A percentile compares a stretch with the other conserved stretches of the same genome.
Evolutionary conservation across 768 basidiomycete genomes (phyloP).

Genomic region (Boletus sp.): DNA sequence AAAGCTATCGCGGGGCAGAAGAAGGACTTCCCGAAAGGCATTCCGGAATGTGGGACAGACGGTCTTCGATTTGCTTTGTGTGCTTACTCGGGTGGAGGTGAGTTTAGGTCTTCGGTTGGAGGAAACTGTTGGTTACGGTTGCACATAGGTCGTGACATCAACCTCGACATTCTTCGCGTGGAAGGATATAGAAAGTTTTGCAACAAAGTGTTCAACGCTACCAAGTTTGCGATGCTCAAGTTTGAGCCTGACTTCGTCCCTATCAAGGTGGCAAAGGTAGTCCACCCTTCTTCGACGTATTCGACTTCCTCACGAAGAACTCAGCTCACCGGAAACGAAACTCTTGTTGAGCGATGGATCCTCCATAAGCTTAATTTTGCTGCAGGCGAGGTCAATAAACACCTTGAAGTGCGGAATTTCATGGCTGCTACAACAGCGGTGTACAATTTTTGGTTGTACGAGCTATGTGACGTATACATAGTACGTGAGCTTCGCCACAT

Average conservation of each 20-base stretch:
- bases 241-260: constrained; percentile 84
- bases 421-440: constrained; percentile 83
- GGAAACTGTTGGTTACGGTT: not conserved
- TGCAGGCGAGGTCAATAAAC: constrained; percentile 67
- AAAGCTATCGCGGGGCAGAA: constrained; percentile 96
- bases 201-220: constrained; percentile 99
- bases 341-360: constrained; percentile 92
- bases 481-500: constrained; percentile 43
- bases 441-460: constrained; percentile 97
- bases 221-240: constrained; percentile 99
- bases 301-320: constrained; percentile 6
- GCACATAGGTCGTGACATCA: constrained; percentile 84
- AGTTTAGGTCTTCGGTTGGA: constrained; percentile 4
- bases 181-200: constrained; percentile 99
- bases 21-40: constrained; percentile 98
- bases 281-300: constrained; percentile 7
- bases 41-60: constrained; percentile 97
- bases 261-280: constrained; percentile 61
- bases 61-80: constrained; percentile 93
- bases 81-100: constrained; percentile 89
- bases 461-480: constrained; percentile 99
- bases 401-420: constrained; percentile 82
- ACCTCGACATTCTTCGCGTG: constrained; percentile 90
- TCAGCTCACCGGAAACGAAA: constrained; percentile 86
- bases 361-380: constrained; percentile 90